Evolutionary conservation across 2,329 filamentous ascomycete genomes (phyloP), one percentile per base, ranked within the genome.

Genomic region (Fusarium sp.): DNA sequence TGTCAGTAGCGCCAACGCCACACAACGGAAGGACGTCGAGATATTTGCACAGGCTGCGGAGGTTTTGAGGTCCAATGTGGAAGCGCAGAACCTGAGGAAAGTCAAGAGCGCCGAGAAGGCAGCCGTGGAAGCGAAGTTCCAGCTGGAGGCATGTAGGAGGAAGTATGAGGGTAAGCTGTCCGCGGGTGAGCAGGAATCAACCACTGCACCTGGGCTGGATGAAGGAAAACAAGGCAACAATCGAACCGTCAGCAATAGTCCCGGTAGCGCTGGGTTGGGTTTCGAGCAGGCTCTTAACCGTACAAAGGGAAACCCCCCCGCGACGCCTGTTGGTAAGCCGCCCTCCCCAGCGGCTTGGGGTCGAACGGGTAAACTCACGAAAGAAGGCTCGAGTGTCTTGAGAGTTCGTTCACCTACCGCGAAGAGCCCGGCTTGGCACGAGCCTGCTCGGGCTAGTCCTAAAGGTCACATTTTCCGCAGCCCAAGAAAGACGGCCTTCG

Each of bases 211-310:
- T 20, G 14, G 28, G n/a, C 31, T 9, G 38, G 18, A 15, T 14
- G 17, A 17, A 11, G 13, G 10, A 28, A 20, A n/a, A n/a, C 20
- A 14, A 26, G 31, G 34, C 17, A 33, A n/a, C 18, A 8, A 6
- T 15, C 13, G 14, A 15, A 14, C 4, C 14, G 26, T 4, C 15
- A n/a, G 14, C 17, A 7, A 7, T 11, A 40, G 14, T 34, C 36
- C 51, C 46, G 24, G 13, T 14, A 66, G 63, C 31, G 54, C n/a
- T 31, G 63, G 62, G 13, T 6, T 28, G 10, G 22, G 20, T 31
- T 66, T 66, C n/a, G 59, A 64, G 14, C 8, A 20, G 11, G 43
- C 26, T 26, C 33, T 9, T 26, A 20, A 18, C 14, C 22, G 5
- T 24, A 26, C 6, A 20, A 49, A 24, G 31, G 17, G 7, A 20